Evolutionary conservation across 2,329 filamentous ascomycete species (phyloP), one percentile per base, ranked within the genome.

Genomic region (Cladobotryum protrusum): DNA sequence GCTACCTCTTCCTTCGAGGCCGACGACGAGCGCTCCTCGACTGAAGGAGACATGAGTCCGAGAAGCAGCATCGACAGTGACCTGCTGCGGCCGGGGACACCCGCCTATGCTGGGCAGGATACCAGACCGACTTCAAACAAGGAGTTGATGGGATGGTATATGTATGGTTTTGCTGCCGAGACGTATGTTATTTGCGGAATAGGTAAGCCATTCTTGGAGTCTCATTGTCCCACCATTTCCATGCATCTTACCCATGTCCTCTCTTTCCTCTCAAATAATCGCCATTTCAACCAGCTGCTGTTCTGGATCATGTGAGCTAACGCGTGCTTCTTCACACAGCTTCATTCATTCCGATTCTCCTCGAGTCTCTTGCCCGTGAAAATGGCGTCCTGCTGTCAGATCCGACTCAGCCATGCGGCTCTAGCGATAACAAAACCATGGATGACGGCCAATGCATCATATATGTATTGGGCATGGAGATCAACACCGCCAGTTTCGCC

Each of bases 401-500:
- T 67, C 84, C 78, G 51, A 82, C 71, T 18, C 87, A 79, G 32
- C 85, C 89, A 42, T 97, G 92, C 71, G 82, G 77, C 53, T 75
- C 82, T 53, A 83, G 77, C 54, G 80, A 82, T 60, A 74, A 71
- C 56, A 78, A 78, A 48, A 63, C 63, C 34, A 66, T 72, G 48
- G 71, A 74, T 57, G 72, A 74, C 39, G 77, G 76, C 44, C 89
- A 95, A 65, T 99, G 93, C 63, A 75, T 97, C 52, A 82, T 97
- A 52, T 81, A 85, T 56, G 74, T 97, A 5, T 72, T 95, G 19
- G 92, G 92, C 5, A 67, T 87, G 52, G 85, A 95, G 61, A 85
- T 99, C 71, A 97, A 97, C 68, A 96, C 92, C 1, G 91, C 92
- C 34, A 95, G 88, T 67, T 96, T 97, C 67, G 92, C 90, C 65